Conservation (phyloP, 345 rosid species). For the Salix brachista region DNA sequence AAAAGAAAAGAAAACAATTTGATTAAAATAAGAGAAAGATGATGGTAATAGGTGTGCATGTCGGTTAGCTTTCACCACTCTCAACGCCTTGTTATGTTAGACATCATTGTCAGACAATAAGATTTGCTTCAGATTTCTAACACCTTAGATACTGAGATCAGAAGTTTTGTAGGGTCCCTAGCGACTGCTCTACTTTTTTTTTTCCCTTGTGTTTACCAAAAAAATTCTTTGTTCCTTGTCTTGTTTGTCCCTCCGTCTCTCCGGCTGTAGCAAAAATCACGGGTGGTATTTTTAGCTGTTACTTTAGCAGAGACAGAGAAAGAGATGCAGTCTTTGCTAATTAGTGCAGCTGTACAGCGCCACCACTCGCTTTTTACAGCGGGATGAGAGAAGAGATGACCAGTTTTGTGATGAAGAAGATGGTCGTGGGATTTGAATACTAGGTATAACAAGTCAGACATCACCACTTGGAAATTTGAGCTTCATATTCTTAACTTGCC, state of each 20-base stretch:
- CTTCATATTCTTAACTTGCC: too few relatives aligned
- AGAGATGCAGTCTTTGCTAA: too few relatives aligned
- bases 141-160: slow-evolving; percentile 2
- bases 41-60: slow-evolving; percentile 12
- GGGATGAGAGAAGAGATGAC: too few relatives aligned
- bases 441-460: too few relatives aligned
- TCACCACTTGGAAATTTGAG: too few relatives aligned
- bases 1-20: background rate
- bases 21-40: background rate
- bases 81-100: slow-evolving; percentile 12
- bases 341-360: too few relatives aligned
- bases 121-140: slow-evolving; percentile 7
- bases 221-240: background rate
- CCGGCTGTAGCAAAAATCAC: background rate
- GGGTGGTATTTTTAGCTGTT: slow-evolving; percentile 15
- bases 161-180: background rate
- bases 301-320: slow-evolving; percentile 6
- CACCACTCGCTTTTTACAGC: too few relatives aligned
- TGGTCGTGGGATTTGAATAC: too few relatives aligned
- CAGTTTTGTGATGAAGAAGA: too few relatives aligned
- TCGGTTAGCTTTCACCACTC: slow-evolving; percentile 17
- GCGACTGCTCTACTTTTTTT: background rate
- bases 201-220: slow-evolving; percentile 2
- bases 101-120: slow-evolving; percentile 12
- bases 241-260: background rate